Evolutionary conservation across 108 stramenopile genomes (phyloP).

Genomic region (Heterococcus sp.): DNA sequence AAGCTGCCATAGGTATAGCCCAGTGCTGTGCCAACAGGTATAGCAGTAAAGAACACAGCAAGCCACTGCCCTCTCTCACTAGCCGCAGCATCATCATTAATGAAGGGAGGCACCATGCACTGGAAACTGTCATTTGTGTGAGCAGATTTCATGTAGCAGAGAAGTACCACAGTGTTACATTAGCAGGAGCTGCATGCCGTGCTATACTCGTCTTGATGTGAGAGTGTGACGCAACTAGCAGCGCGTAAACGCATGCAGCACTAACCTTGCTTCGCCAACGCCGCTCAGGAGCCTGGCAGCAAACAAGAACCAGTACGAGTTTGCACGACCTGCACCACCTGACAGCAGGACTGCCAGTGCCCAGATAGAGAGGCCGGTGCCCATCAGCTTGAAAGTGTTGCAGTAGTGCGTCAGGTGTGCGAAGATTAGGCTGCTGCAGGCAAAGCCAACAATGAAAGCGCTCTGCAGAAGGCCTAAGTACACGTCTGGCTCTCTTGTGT

Average conservation of each 20-base stretch:
- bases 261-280: slow-evolving; percentile 56
- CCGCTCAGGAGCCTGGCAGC: slow-evolving; percentile 45
- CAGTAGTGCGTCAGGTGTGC: slow-evolving; percentile 40
- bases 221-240: no score
- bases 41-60: slow-evolving; percentile 55
- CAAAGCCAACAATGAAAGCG: slow-evolving; percentile 55
- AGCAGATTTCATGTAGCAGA: no score
- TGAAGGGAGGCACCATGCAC: slow-evolving; percentile 56
- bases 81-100: slow-evolving; percentile 40
- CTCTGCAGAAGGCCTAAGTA: slow-evolving; percentile 53
- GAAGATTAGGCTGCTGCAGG: slow-evolving; percentile 20
- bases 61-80: slow-evolving; percentile 45
- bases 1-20: slow-evolving; percentile 56
- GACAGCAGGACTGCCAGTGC: slow-evolving; percentile 23
- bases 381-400: slow-evolving; percentile 48
- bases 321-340: slow-evolving; percentile 23
- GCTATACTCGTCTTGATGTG: no score
- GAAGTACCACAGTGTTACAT: no score
- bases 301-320: slow-evolving; percentile 49
- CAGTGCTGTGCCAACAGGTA: slow-evolving; percentile 56
- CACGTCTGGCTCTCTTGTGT: slow-evolving; percentile 44
- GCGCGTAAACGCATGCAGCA: no score
- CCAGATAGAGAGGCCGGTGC: slow-evolving; percentile 47
- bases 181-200: no score
- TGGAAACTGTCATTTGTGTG: slow-evolving; percentile 17